Conservation (phyloP, 352 stramenopile species). For the Sclerospora graminicola region DNA sequence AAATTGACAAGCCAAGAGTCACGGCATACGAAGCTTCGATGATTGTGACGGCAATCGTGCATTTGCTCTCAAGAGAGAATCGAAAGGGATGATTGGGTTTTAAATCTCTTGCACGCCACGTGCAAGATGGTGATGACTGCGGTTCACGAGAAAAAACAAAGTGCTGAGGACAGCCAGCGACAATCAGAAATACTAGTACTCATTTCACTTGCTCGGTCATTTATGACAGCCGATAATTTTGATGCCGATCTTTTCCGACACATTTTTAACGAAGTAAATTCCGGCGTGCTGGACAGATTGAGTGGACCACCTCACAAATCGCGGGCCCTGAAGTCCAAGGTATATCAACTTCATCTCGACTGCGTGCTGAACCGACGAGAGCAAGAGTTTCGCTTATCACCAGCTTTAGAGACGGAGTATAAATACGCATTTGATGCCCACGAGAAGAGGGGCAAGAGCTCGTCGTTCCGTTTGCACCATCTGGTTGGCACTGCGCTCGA, state of each 20-base stretch:
- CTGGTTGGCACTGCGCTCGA: conserved; percentile 44
- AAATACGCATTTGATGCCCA: conserved; percentile 32
- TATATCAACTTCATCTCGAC: conserved; percentile 64
- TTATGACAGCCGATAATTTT: conserved; percentile 43
- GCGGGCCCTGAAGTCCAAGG: conserved; percentile 28
- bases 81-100: conserved; percentile 41
- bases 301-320: conserved; percentile 23
- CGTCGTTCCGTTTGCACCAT: conserved; percentile 48
- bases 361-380: conserved; percentile 26
- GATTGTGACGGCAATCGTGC: conserved; percentile 31
- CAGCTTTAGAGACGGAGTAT: conserved; percentile 23
- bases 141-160: conserved; percentile 13
- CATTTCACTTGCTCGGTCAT: conserved; percentile 37
- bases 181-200: conserved; percentile 25
- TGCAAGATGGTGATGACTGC: conserved; percentile 26
- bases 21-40: conserved; percentile 37
- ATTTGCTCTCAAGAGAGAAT: conserved; percentile 41
- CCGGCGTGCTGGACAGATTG: conserved; percentile 26
- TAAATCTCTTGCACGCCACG: conserved; percentile 26
- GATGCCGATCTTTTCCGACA: conserved; percentile 35
- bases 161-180: conserved; percentile 12
- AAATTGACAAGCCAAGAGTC: conserved; percentile 18
- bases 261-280: conserved; percentile 35
- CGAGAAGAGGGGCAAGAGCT: conserved; percentile 40
- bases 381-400: conserved; percentile 25